Conservation (phyloP, 352 stramenopile genomes). For the Phytophthora ohioensis region DNA sequence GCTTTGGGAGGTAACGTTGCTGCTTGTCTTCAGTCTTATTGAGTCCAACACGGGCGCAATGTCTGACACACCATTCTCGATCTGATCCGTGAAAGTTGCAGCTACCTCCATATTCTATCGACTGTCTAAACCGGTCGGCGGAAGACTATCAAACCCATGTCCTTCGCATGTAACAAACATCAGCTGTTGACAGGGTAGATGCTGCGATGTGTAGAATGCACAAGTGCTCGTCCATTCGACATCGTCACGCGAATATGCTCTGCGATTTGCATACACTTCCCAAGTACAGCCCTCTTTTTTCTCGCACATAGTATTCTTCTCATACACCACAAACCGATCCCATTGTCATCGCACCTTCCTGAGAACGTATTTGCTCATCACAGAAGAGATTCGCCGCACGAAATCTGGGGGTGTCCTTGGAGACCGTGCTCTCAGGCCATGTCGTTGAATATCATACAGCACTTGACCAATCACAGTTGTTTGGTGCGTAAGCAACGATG, state of each 20-base stretch:
- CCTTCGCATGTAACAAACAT: not conserved
- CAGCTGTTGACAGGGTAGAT: not conserved
- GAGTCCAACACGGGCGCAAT: not conserved
- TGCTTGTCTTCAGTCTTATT: not conserved
- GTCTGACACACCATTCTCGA: not conserved
- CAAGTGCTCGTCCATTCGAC: not conserved
- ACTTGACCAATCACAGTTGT: no score
- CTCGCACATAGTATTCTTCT: no score
- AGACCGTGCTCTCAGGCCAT: no score
- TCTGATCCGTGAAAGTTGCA: not conserved
- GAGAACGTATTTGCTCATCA: no score
- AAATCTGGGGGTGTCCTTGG: no score
- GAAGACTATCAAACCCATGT: not conserved
- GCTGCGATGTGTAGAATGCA: constrained; percentile 3
- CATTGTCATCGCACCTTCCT: no score
- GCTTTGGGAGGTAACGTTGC: not conserved
- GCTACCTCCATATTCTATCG: not conserved
- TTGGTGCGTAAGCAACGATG: no score
- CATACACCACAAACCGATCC: no score
- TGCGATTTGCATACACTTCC: no score
- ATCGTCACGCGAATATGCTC: not conserved
- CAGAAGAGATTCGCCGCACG: not conserved
- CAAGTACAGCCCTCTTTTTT: not conserved
- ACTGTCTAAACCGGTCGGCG: not conserved
- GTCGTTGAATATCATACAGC: no score